Conservation (phyloP, 495 filamentous ascomycete species). For the Aspergillus avenaceus region DNA sequence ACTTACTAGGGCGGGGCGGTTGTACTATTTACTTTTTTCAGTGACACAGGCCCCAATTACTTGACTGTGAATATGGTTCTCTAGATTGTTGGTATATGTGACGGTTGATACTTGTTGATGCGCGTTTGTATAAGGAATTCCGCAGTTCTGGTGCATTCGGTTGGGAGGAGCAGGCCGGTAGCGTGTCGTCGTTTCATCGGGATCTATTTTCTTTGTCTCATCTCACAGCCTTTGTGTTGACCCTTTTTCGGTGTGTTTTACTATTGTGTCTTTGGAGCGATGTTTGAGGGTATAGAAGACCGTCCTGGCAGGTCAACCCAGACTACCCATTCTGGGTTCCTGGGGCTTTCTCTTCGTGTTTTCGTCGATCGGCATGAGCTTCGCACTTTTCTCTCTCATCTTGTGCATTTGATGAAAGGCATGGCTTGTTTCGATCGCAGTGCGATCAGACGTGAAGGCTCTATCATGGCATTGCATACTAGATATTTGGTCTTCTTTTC, state of each 20-base stretch:
- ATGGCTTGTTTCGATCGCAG: slow-evolving; percentile 20
- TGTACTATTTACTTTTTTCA: slow-evolving; percentile 4
- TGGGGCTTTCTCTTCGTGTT: slow-evolving; percentile 29
- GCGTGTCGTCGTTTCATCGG: slow-evolving; percentile 36
- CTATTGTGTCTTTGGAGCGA: slow-evolving; percentile 32
- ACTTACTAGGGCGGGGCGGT: slow-evolving; percentile 14
- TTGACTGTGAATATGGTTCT: slow-evolving; percentile 36
- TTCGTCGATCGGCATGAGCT: slow-evolving; percentile 23
- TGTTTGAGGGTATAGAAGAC: slow-evolving; percentile 27
- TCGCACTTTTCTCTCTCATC: slow-evolving; percentile 26
- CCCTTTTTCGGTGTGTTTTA: slow-evolving; percentile 24
- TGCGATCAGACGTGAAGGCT: slow-evolving; percentile 24
- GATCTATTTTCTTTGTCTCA: slow-evolving; percentile 33
- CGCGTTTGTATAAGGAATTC: slow-evolving; percentile 50
- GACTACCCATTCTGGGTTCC: slow-evolving; percentile 35
- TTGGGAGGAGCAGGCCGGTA: slow-evolving; percentile 49
- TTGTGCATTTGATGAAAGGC: slow-evolving; percentile 5
- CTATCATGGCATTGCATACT: slow-evolving; percentile 38
- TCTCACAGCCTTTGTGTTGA: slow-evolving; percentile 22
- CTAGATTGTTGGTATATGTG: slow-evolving; percentile 59
- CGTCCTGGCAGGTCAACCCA: slow-evolving; percentile 30
- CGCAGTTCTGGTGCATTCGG: slow-evolving; percentile 48
- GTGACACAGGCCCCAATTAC: slow-evolving; percentile 1
- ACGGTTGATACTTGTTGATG: slow-evolving; percentile 56
- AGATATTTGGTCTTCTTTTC: slow-evolving; percentile 30